Base-by-base conservation (phyloP, 768 basidiomycete species). In the Tricholoma matsutake region DNA sequence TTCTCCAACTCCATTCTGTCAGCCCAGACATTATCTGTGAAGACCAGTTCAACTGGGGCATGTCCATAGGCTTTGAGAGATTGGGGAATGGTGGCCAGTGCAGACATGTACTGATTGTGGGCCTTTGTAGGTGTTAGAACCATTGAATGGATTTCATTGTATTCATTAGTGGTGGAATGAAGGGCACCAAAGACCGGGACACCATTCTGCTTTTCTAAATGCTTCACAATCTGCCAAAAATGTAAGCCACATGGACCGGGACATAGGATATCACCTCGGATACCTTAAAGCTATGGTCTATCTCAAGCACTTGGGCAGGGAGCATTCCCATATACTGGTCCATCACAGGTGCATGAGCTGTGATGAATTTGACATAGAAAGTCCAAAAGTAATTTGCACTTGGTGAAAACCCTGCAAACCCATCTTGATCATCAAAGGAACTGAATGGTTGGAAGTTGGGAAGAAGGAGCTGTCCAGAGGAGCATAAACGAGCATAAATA, bases 291-390 rank as follows among this genome's bases (percentile, higher is more conserved):
- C 41, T 69, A 29, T 72, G 69, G 43, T 72, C 68, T 43, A 67
- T 60, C 13, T 56, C 49, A 20, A 65, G 55, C 1, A 64, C 43
- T 11, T 45, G 35, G 3, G 60, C 63, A 35, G 64, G 49, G 11
- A 67, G 60, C 67, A 71, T 68, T 14, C 66, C 54, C 31, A 64
- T 72, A 28, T 65, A 59, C 41, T 73, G 72, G 37, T 71, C 58
- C 28, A 68, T 63, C 28, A 67, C 62, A 0, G 3, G 22, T 3
- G 58, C 55, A 56, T 70, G 64, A 0, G 3, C 3, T 16, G 65
- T 64, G 31, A 72, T 68, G 47, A 71, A 67, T 11, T 53, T 53
- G 54, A 69, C 64, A 59, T 66, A 73, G 28, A 73, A 37, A n/a
- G 55, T 56, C 0, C 61, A 62, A 28, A 71, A 64, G 54, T 58